Evolutionary conservation across 2,329 filamentous ascomycete species (phyloP), one percentile per base, ranked within the genome.

Genomic region (Mollisiaceae sp.): DNA sequence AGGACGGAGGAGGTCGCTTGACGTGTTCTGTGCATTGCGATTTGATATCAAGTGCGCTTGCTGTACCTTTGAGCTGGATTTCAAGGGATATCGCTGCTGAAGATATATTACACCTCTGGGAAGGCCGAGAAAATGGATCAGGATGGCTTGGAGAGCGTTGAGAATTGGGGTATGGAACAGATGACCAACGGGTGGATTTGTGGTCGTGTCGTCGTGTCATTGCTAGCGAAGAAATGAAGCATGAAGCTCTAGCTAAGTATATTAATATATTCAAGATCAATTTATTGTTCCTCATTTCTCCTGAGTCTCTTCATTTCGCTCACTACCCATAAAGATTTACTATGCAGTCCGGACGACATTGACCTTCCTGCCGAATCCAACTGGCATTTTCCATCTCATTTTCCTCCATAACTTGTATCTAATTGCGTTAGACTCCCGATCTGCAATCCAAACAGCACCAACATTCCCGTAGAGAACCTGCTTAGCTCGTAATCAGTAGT

Each of bases 1-100:
- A 69, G 68, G 27, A 60, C 65, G 35, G 70, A 71, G 47, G 68
- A 69, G 20, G 63, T 57, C 58, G 15, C 9, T 20, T 63, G 52
- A 50, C 12, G 24, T 24, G n/a, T 27, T 27, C 27, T 50, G 9
- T 50, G 45, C 8, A 11, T 14, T 1, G n/a, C 5, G 45, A 12
- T 50, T 50, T 50, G 45, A 50, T 50, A 50, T 11, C n/a, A 27
- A 24, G 22, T 15, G 41, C 41, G 41, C 14, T 32, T 43, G n/a
- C n/a, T 43, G 41, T 43, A 18, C 41, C 11, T 15, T 43, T 12
- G 41, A 2, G 14, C 15, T 2, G 12, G 41, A 15, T 18, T 18
- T 43, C 41, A n/a, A 18, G 41, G 41, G 15, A 18, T 15, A 43
- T 43, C 14, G n/a, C n/a, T 2, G 41, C n/a, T 4, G 41, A 18